Conservation (phyloP, 1,284 basidiomycete genomes). For the Pseudozyma tsukubaensis region DNA sequence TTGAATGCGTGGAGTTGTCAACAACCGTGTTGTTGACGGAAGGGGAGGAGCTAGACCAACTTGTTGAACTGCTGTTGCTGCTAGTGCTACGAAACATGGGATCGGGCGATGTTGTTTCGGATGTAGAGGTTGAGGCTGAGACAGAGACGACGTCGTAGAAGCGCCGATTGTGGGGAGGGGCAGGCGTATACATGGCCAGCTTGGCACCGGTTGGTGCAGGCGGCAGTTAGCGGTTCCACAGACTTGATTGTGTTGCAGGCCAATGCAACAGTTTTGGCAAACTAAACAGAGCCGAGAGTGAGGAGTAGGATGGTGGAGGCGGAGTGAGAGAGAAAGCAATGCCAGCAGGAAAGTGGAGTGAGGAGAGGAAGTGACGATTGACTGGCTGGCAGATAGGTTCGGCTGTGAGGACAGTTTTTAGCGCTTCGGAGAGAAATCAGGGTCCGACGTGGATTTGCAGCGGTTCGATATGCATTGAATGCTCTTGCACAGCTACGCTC, state of each 20-base stretch:
- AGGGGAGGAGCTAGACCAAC: conserved; percentile 1
- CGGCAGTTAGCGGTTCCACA: not conserved
- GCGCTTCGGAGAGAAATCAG: conserved; percentile 33
- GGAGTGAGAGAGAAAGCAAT: conserved; percentile 1
- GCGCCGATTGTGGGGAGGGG: conserved; percentile 11
- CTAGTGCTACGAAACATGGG: conserved; percentile 12
- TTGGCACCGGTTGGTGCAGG: conserved; percentile 12
- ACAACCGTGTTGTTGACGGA: not conserved
- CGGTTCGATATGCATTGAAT: not conserved
- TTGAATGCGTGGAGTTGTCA: conserved; percentile 1
- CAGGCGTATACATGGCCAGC: conserved; percentile 17
- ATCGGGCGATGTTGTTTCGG: conserved; percentile 20
- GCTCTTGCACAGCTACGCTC: not conserved
- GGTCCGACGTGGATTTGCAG: conserved; percentile 36
- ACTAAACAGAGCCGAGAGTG: not conserved
- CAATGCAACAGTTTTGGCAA: conserved; percentile 10
- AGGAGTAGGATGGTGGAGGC: conserved; percentile 13
- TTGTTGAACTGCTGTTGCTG: conserved; percentile 15
- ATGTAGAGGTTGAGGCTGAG: conserved; percentile 21
- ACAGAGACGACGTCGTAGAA: conserved; percentile 6
- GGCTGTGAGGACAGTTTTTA: conserved; percentile 8
- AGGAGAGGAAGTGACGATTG: conserved; percentile 6
- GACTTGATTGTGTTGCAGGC: conserved; percentile 1
- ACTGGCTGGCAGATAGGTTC: not conserved
- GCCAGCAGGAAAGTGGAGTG: conserved; percentile 11